Evolutionary conservation across 78 protist genomes (phyloP).

Genomic region (Dictyostelium capitatum): DNA sequence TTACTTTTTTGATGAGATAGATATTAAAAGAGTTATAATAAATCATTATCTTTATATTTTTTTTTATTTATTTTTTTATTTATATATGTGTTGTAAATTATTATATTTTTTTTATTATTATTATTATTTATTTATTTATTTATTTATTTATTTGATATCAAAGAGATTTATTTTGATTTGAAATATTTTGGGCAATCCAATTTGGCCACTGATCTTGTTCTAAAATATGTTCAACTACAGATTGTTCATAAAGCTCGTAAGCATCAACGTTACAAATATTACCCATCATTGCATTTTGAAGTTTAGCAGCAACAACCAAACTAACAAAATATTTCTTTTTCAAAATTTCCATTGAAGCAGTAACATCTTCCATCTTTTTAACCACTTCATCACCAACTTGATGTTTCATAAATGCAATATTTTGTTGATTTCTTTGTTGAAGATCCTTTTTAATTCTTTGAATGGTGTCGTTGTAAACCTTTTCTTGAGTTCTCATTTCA

Average conservation of each 20-base stretch:
- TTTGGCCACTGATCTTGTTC: slow-evolving; percentile 73
- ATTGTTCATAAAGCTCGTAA: slow-evolving; percentile 63
- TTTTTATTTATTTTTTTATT: no score
- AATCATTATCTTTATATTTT: no score
- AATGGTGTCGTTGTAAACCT: slow-evolving; percentile 66
- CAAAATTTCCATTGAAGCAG: background rate
- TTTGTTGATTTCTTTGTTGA: slow-evolving; percentile 74
- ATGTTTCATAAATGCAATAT: slow-evolving; percentile 73
- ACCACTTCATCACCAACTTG: slow-evolving; percentile 67
- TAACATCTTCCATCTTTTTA: slow-evolving; percentile 33
- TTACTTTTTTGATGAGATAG: no score
- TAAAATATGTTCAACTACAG: slow-evolving; percentile 31
- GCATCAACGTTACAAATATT: slow-evolving; percentile 77
- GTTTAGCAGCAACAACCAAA: slow-evolving; percentile 70
- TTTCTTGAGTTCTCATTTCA: slow-evolving; percentile 72
- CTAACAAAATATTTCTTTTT: slow-evolving; percentile 76
- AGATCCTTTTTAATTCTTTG: slow-evolving; percentile 71
- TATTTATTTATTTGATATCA: background rate
- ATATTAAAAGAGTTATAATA: no score
- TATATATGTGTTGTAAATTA: no score
- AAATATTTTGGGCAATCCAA: slow-evolving; percentile 40
- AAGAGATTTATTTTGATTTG: background rate
- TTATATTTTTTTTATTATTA: no score
- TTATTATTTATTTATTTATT: background rate
- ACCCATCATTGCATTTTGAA: slow-evolving; percentile 72